Conservation (phyloP, 2,329 filamentous ascomycete genomes). For the Aspergillus niger region DNA sequence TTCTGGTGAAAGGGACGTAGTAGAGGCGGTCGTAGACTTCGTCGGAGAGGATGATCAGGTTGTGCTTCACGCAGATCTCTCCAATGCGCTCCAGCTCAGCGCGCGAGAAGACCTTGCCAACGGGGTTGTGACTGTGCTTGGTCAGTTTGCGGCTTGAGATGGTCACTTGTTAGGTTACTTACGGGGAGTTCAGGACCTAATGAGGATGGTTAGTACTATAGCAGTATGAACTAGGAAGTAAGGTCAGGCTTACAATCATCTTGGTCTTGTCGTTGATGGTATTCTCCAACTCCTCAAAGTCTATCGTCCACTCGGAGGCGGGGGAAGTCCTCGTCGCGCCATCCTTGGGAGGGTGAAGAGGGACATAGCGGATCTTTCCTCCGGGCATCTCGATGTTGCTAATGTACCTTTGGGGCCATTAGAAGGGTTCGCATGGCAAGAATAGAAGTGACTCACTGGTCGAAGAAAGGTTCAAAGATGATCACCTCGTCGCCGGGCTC, state of each 20-base stretch:
- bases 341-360: conserved; percentile 82
- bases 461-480: conserved; percentile 97
- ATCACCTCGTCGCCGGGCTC: conserved; percentile 96
- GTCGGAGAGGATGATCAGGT: conserved; percentile 89
- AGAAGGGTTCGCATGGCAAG: background rate
- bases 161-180: conserved; percentile 20
- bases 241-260: conserved; percentile 72
- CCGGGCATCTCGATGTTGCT: conserved; percentile 99
- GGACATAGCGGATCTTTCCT: conserved; percentile 91
- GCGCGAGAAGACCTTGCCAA: conserved; percentile 90
- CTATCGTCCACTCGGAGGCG: conserved; percentile 82
- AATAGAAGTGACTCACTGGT: conserved; percentile 65
- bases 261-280: conserved; percentile 85
- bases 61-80: conserved; percentile 85
- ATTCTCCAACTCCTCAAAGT: conserved; percentile 78
- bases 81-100: conserved; percentile 83
- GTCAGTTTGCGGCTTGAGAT: conserved; percentile 12
- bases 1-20: conserved; percentile 92
- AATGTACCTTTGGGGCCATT: conserved; percentile 65
- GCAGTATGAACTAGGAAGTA: conserved; percentile 8
- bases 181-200: conserved; percentile 55
- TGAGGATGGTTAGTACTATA: background rate
- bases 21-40: conserved; percentile 94
- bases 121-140: conserved; percentile 72
- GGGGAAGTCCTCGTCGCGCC: conserved; percentile 79